These are phyloP conservation scores for Penicillium sp. DNA, from an alignment of 2,329 filamentous ascomycete genomes.

Conservation along the genomic window DNA sequence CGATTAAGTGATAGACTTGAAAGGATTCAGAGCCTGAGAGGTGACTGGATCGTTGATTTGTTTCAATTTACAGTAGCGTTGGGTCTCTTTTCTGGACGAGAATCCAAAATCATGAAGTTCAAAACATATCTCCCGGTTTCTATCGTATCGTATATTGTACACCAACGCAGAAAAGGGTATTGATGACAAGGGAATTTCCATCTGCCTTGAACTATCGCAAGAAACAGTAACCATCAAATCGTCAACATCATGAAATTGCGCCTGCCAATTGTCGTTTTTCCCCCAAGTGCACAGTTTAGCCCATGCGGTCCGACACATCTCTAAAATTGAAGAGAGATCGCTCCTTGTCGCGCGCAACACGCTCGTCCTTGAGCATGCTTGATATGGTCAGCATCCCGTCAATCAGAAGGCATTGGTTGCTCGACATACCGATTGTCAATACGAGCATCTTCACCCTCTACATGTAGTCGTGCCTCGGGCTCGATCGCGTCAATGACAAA, in stretches of 20 bases:
- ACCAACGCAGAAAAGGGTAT: slow-evolving; percentile 17
- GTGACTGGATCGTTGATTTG: slow-evolving; percentile 19
- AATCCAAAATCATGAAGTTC: slow-evolving; percentile 24
- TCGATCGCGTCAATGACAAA: slow-evolving; percentile 87
- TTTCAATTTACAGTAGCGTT: slow-evolving; percentile 26
- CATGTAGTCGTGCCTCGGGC: slow-evolving; percentile 75
- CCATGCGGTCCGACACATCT: slow-evolving; percentile 70
- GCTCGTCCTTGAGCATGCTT: slow-evolving; percentile 88
- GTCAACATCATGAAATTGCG: slow-evolving; percentile 30
- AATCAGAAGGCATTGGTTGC: not conserved
- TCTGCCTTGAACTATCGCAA: slow-evolving; percentile 8
- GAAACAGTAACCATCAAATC: slow-evolving; percentile 23
- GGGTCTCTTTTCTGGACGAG: slow-evolving; percentile 22
- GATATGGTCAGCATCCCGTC: slow-evolving; percentile 11
- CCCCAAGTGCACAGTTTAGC: slow-evolving; percentile 47
- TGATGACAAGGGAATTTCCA: slow-evolving; percentile 10
- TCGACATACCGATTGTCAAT: slow-evolving; percentile 64
- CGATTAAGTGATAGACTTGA: slow-evolving; percentile 14
- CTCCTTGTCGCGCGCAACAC: slow-evolving; percentile 59
- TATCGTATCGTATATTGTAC: slow-evolving; percentile 20
- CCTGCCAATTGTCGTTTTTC: not conserved
- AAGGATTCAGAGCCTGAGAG: slow-evolving; percentile 20
- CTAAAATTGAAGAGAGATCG: slow-evolving; percentile 74
- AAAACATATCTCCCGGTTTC: not conserved
- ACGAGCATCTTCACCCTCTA: slow-evolving; percentile 88